Evolutionary conservation across 495 filamentous ascomycete species (phyloP), one percentile per base, ranked within the genome.

Genomic region (Neurospora sublineolata): DNA sequence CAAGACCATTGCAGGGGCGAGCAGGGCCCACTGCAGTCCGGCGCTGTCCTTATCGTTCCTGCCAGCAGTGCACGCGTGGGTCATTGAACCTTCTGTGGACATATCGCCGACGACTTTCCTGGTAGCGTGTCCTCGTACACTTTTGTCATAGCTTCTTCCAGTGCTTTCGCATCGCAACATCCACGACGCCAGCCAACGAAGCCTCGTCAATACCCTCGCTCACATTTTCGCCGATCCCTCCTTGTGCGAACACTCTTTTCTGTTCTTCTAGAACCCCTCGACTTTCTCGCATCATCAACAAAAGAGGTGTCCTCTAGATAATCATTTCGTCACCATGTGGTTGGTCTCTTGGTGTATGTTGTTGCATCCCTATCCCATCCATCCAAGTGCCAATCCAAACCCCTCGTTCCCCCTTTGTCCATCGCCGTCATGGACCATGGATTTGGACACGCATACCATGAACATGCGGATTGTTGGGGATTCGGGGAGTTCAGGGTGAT

Each of bases 311-410:
- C n/a, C 69, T 67, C 42, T 70, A 20, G 33, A 33, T 30, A 37
- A 16, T 72, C 39, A 69, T 33, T 64, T 75, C 38, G 73, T 75
- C 86, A 88, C 79, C 72, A 97, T 98, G 94, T 97, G 93, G 94
- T 91, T 98, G 79, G 80, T 97, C 75, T 93, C 93, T 88, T 98
- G 94, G 94, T 97, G 92, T 95, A 92, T 81, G 92, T 86, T 64
- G 27, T 64, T 16, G 0, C 52, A 33, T 64, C 52, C 27, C 52
- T 64, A 64, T 33, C 52, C 52, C 52, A 33, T 33, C 27, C 52
- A 10, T 64, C 52, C 52, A 64, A 18, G 14, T 18, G 27, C 6
- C 52, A 33, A 36, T 18, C 27, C 27, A 8, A 64, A 64, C 18
- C 1, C 1, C 14, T 27, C 30, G 27, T 64, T 2, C 14, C 14